phyloP scores from a whole-genome alignment of 2,329 filamentous ascomycete species.

The Pleurostoma richardsiae region DNA sequence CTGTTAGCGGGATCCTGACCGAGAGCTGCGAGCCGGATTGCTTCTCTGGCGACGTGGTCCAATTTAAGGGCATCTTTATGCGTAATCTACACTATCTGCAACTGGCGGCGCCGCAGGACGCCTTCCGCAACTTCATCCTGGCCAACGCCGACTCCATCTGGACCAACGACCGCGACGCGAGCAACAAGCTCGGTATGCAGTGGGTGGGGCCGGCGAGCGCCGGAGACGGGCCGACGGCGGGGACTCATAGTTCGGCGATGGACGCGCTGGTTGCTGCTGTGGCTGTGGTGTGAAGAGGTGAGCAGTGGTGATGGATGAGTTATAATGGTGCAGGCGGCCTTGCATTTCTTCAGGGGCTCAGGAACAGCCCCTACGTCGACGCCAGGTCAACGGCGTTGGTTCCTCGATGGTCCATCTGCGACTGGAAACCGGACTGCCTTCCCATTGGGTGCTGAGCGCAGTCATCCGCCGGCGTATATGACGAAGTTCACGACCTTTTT shows the following conservation, averaged over 20 bases:
- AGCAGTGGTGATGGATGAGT: too few species aligned
- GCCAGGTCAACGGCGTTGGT: too few species aligned
- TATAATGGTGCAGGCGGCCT: too few species aligned
- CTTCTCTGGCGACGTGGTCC: constrained; percentile 45
- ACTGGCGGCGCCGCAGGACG: constrained; percentile 37
- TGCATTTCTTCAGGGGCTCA: too few species aligned
- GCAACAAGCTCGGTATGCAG: constrained; percentile 51
- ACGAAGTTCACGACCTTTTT: too few species aligned
- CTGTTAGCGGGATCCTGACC: constrained; percentile 41
- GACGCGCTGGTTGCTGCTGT: constrained; percentile 62
- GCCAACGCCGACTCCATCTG: constrained; percentile 63
- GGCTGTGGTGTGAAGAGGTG: constrained; percentile 22
- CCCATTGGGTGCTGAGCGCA: too few species aligned
- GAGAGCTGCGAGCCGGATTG: constrained; percentile 45
- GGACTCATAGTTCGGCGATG: constrained; percentile 60
- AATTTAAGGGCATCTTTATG: constrained; percentile 69
- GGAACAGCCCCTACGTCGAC: too few species aligned
- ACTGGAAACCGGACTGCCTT: too few species aligned
- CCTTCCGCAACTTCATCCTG: constrained; percentile 50
- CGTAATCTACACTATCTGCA: constrained; percentile 57
- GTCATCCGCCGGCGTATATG: too few species aligned
- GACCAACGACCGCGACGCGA: constrained; percentile 46
- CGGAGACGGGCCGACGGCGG: constrained; percentile 42
- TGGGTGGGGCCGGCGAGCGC: constrained; percentile 53
- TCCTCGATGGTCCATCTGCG: too few species aligned